Evolutionary conservation across 805 yeast species (phyloP).

Genomic region (Lipomyces orientalis): DNA sequence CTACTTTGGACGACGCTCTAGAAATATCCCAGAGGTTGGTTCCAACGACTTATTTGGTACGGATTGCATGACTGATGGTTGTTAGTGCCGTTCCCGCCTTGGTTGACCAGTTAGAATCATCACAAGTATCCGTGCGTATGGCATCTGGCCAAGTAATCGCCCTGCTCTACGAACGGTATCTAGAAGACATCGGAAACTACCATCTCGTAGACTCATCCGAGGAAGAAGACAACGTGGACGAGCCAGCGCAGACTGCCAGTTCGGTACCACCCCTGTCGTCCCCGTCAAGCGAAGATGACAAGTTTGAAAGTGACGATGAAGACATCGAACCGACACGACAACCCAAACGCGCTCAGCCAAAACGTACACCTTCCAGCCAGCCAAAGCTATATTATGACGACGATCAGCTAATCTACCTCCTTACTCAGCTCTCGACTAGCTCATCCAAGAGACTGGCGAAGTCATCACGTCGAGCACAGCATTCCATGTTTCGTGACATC

Average conservation of each 20-base stretch:
- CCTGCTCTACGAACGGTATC: constrained; percentile 33
- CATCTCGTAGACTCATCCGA: constrained; percentile 21
- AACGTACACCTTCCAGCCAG: constrained; percentile 16
- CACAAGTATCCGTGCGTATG: constrained; percentile 29
- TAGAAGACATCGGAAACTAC: constrained; percentile 28
- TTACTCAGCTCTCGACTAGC: constrained; percentile 37
- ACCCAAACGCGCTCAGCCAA: constrained; percentile 17
- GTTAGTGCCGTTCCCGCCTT: constrained; percentile 31
- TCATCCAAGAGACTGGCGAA: constrained; percentile 38
- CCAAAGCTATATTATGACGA: constrained; percentile 33
- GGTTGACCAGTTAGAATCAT: constrained; percentile 39
- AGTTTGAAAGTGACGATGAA: constrained; percentile 12
- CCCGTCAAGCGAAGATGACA: constrained; percentile 7
- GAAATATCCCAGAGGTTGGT: constrained; percentile 25
- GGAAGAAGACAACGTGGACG: constrained; percentile 19
- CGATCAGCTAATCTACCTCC: constrained; percentile 26
- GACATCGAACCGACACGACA: background rate
- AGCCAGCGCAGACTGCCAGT: constrained; percentile 9
- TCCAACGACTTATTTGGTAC: background rate
- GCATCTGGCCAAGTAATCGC: constrained; percentile 40
- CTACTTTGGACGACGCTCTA: constrained; percentile 27
- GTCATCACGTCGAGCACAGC: constrained; percentile 36
- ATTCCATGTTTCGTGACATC: constrained; percentile 39
- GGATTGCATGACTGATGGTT: background rate
- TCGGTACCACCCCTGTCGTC: background rate